Base-by-base conservation (phyloP, 805 yeast genomes). In the Metschnikowia proteae region DNA sequence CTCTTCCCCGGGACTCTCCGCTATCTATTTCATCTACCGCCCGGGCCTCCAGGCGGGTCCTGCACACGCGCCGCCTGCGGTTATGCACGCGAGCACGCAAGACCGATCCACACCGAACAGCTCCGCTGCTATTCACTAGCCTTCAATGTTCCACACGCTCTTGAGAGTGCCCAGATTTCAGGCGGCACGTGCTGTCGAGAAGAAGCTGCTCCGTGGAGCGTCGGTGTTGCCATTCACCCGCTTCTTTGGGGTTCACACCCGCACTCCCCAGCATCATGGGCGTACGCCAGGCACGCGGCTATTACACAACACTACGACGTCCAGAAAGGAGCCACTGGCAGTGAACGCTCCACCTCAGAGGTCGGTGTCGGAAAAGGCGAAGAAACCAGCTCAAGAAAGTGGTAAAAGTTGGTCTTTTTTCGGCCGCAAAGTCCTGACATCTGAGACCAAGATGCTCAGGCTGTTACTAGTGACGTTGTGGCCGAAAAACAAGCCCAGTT, bases 401-500 rank as follows among this genome's bases (percentile, higher is more conserved):
- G 42, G 35, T 5, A 37, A 30, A 29, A 26, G 28, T 7, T 33
- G 51, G 39, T 26, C 34, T 9, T 27, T 53, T 25, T 56, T 57
- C 17, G 60, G 60, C n/a, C 51, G 57, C 33, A 38, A 50, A 29
- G 52, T 57, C 38, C 48, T 64, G 38, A 64, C 70, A 1, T 76
- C 82, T 3, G 81, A 80, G 54, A 51, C 71, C 48, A 63, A 78
- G 51, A 88, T 88, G 65, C 67, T 88, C 49, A 75, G 73, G 57
- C 84, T 87, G 44, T 70, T 88, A 40, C 56, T 86, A 52, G 71
- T 78, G 11, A 88, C 89, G 49, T 76, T 88, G 11, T 88, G 96
- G 96, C 96, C 96, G 8, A 81, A 79, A 56, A 76, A 82, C 50
- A 81, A 85, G 50, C 73, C 78, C 4, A 75, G 82, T 47, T 84